Base-by-base conservation (phyloP, 164 flowering plant genomes). In the Amborella trichopoda region DNA sequence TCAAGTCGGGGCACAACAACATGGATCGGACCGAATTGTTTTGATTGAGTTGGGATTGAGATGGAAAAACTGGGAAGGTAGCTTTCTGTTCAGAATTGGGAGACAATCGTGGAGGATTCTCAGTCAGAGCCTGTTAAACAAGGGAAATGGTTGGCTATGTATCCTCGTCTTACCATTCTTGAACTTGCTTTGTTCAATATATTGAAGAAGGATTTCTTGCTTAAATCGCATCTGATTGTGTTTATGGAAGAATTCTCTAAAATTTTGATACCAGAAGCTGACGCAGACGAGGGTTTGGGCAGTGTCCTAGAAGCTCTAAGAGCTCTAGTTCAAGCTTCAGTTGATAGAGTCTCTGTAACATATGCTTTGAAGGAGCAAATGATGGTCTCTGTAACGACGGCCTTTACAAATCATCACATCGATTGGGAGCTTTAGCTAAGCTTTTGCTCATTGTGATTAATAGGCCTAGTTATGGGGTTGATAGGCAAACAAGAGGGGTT, bases 391-490 rank as follows among this genome's bases (percentile, higher is more conserved):
- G 49, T 67, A 3, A 79, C 91, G 49, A 53, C 20, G 56, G 39
- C 1, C 28, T 60, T 20, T 28, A 28, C 27, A 30, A 28, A 11
- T 55, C 49, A 11, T 33, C 61, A 25, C 38, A 48, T 2, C 50
- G 59, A 23, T 28, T 69, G 1, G 77, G 71, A 52, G 50, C 59
- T 23, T 61, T 87, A 44, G 73, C 69, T 0, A 94, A 80, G 60
- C 49, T 82, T 52, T 49, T 91, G 37, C 54, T 91, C 54, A 64
- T 64, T 3, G 58, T 91, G 3, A 48, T 82, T 5, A 87, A 91
- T 34, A 72, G 94, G 40, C 96, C 99, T 1, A 91, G 82, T 44
- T 81, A 76, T 33, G 77, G 99, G 1, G n/a, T 55, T 6, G 96
- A 87, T 51, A 71, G 99, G n/a, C 88, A 82, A 32, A 68, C 80